Evolutionary conservation across 495 filamentous ascomycete genomes (phyloP), one percentile per base, ranked within the genome.

Genomic region (Lepidopterella palustris): DNA sequence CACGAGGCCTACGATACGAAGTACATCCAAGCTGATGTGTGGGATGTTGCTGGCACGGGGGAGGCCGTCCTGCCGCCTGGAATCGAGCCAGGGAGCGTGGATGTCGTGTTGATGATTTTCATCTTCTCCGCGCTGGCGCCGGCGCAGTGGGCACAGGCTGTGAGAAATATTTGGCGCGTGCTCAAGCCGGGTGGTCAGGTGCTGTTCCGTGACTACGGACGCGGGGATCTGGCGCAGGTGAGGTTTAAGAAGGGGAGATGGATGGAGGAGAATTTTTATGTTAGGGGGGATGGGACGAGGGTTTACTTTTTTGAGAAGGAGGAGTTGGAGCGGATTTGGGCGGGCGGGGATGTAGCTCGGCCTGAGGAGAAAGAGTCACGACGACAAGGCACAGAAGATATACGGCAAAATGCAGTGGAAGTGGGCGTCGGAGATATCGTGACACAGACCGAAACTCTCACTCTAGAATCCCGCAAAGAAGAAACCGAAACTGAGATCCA

Each of bases 241-340:
- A 80, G 93, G 52, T 96, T 98, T 76, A 95, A 89, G 79, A 95
- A 93, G 72, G 88, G 87, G 13, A 80, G 93, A 51, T 97, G 89
- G 67, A 77, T 98, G 70, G 87, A 87, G 53, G 93, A 97, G 76
- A 97, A 96, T 69, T 98, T 97, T 64, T 98, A 98, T 73, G 85
- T 96, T 31, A 78, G 93, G 11, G 93, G 93, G 4, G 93, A 98
- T 69, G 93, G 93, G 3, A 98, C 93, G 6, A 84, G 93, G 23
- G 93, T 98, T 5, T 98, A 97, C 72, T 98, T 98, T 72, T 97
- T 98, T 67, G 90, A 95, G 29, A 79, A 84, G 71, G 85, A 90
- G 24, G 86, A 98, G 72, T 73, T 98, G 61, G 77, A 79, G 31
- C 68, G 82, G 32, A 92, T 97, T 56, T 98, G 92, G 87, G 74